phyloP scores from a whole-genome alignment of 163 green algal genomes.

The Chloromonas sp. region DNA sequence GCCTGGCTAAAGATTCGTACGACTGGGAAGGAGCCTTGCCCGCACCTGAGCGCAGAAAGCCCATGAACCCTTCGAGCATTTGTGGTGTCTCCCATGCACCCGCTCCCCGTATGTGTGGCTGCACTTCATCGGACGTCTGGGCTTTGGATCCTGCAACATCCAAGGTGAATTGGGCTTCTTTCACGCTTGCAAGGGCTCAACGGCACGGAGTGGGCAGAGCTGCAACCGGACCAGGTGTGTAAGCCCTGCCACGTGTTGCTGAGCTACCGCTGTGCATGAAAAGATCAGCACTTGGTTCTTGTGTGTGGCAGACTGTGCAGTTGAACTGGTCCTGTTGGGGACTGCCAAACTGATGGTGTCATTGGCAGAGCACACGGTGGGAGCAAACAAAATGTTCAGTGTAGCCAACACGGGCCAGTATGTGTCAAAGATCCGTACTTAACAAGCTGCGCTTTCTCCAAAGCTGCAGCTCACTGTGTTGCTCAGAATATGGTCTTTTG shows the following conservation, averaged over 20 bases:
- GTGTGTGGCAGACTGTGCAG: too few species aligned
- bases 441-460: background rate
- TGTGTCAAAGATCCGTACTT: background rate
- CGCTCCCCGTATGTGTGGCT: conserved; percentile 1
- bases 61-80: conserved; percentile 3
- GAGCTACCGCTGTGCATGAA: background rate
- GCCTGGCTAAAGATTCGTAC: background rate
- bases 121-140: background rate
- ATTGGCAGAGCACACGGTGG: too few species aligned
- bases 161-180: too few species aligned
- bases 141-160: background rate
- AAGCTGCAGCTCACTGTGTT: background rate
- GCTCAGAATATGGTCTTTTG: background rate
- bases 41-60: background rate
- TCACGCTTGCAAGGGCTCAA: background rate
- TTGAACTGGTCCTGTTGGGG: too few species aligned
- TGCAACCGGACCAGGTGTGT: background rate
- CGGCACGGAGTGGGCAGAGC: background rate
- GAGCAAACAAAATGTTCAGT: too few species aligned
- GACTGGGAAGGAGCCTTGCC: background rate
- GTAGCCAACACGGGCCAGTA: too few species aligned
- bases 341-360: too few species aligned
- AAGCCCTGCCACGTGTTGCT: background rate
- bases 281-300: too few species aligned
- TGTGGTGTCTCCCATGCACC: conserved; percentile 1